Conservation (phyloP, 805 yeast species). For the Ogataea paradorogensis region DNA sequence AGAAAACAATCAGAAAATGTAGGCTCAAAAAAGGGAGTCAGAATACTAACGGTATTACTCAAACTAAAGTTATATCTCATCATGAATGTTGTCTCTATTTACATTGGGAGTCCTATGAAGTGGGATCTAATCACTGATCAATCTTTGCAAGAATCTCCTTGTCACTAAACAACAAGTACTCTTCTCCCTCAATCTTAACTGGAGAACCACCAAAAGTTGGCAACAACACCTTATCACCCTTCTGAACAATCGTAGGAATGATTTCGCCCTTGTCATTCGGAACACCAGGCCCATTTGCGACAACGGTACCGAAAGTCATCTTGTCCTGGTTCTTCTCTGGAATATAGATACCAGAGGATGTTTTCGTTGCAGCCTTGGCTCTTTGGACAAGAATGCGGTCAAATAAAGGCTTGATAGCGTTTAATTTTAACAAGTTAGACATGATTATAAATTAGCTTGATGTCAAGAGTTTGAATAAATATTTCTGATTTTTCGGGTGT, state of each 20-base stretch:
- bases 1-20: not conserved
- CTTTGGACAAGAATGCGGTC: conserved; percentile 97
- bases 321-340: conserved; percentile 97
- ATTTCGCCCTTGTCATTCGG: conserved; percentile 67
- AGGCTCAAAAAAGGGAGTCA: not conserved
- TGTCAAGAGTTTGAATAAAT: not conserved
- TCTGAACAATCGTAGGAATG: conserved; percentile 69
- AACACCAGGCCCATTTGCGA: conserved; percentile 92
- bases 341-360: conserved; percentile 88
- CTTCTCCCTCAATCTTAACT: conserved; percentile 74
- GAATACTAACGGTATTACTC: no score
- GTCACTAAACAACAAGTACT: conserved; percentile 69
- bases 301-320: conserved; percentile 85
- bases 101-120: not conserved
- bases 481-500: not conserved
- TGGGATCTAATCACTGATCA: conserved; percentile 49
- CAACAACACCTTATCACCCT: conserved; percentile 92
- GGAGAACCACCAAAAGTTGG: conserved; percentile 93
- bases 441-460: not conserved
- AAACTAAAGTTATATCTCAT: no score
- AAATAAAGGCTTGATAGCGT: conserved; percentile 84
- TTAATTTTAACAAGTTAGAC: conserved; percentile 70
- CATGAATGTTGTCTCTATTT: not conserved
- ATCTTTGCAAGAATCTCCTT: conserved; percentile 93
- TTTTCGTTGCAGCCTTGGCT: conserved; percentile 84